Base-by-base conservation (phyloP, 345 rosid species). In the Triadica sebifera region DNA sequence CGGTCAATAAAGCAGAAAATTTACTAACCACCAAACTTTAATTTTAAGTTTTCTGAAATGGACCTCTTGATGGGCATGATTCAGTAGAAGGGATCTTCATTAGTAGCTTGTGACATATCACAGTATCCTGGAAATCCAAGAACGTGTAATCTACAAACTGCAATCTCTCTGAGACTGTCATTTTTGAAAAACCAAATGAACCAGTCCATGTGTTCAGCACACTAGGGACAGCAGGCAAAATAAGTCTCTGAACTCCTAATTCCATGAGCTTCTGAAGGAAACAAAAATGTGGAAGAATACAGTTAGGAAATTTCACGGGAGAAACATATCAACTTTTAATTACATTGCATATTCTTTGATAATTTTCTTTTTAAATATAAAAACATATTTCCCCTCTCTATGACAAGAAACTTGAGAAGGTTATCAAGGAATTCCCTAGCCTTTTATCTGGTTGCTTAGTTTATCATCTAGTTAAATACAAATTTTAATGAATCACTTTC, bases 151-250 rank as follows among this genome's bases (percentile, higher is more conserved):
- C 78, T 58, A 87, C 50, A 67, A 89, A 86, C 52, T 82, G 34
- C 74, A 81, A 72, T 81, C 85, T 90, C 81, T 91, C 90, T 12
- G 74, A 59, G 4, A 76, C 65, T n/a, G 76, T 78, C 90, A 89
- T 84, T 82, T 80, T 76, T 68, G 90, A 58, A 83, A 89, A 93
- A 37, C 97, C 98, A 81, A 93, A 93, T 29, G 97, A 85, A 52
- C 79, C 72, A 16, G 86, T 91, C 96, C 97, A 93, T 19, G 92
- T 83, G 72, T 83, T 80, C 72, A 93, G 52, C 57, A 86, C 82
- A 67, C 79, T 75, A 61, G 88, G 87, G 79, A 87, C 92, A 77
- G 98, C 97, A 59, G 97, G 96, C 80, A 93, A 78, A 77, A 90
- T 77, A 82, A 93, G 80, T 69, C 85, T 87, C 79, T 91, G 78